These are phyloP conservation scores for Phytopythium aichiense DNA, from an alignment of 352 stramenopile species.

Conservation along the genomic window DNA sequence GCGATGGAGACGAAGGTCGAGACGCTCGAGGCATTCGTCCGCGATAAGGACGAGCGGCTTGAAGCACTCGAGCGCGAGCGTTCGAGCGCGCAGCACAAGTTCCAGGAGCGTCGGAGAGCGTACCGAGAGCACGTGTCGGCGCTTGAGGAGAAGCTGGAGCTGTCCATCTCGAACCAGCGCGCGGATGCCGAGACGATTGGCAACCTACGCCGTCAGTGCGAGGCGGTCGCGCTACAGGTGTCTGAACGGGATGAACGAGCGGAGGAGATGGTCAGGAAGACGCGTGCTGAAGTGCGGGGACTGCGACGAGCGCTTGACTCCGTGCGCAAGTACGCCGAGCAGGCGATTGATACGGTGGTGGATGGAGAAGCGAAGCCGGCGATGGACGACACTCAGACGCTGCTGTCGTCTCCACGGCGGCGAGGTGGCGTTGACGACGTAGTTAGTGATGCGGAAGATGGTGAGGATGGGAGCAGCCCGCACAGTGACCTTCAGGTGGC, in stretches of 20 bases:
- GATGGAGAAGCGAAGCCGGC: slow-evolving; percentile 1
- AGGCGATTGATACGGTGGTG: slow-evolving; percentile 13
- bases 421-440: slow-evolving; percentile 1
- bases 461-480: slow-evolving; percentile 16
- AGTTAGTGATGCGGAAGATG: not conserved
- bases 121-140: slow-evolving; percentile 40
- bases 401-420: not conserved
- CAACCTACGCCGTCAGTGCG: slow-evolving; percentile 31
- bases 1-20: slow-evolving; percentile 34
- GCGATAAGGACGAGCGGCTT: slow-evolving; percentile 29
- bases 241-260: slow-evolving; percentile 12
- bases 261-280: slow-evolving; percentile 18
- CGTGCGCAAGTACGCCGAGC: slow-evolving; percentile 45
- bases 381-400: not conserved
- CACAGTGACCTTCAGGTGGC: slow-evolving; percentile 39
- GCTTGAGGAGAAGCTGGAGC: slow-evolving; percentile 24
- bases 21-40: slow-evolving; percentile 23
- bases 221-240: slow-evolving; percentile 23
- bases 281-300: slow-evolving; percentile 22
- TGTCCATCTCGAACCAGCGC: slow-evolving; percentile 29
- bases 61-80: slow-evolving; percentile 31
- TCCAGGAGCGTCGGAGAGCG: slow-evolving; percentile 40
- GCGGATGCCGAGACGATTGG: slow-evolving; percentile 34
- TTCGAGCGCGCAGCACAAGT: slow-evolving; percentile 31
- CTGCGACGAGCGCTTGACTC: slow-evolving; percentile 39